Conservation (phyloP, 257 asterid species). For the Solanum habrochaites region DNA sequence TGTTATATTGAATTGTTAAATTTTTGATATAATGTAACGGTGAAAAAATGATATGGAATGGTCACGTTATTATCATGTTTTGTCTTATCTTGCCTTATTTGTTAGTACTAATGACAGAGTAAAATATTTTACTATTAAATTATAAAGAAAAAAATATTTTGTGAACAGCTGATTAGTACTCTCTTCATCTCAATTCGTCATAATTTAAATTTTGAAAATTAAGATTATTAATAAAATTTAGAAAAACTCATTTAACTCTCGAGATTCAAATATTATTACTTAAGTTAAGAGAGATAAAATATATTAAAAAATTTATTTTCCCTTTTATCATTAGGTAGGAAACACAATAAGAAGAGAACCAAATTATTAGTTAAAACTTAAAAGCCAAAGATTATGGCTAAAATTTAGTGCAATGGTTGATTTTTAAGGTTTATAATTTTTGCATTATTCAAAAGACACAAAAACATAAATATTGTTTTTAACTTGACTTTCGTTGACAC, state of each 20-base stretch:
- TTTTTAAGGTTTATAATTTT: background rate
- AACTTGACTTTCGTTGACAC: background rate
- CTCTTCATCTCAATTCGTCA: background rate
- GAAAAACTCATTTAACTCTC: too few species aligned
- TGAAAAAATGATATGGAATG: background rate
- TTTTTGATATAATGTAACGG: background rate
- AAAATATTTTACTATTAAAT: too few species aligned
- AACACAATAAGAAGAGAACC: background rate
- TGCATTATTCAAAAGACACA: background rate
- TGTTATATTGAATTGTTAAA: background rate
- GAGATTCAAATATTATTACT: too few species aligned
- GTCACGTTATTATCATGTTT: background rate
- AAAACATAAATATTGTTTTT: too few species aligned
- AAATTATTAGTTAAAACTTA: background rate
- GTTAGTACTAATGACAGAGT: fast-evolving
- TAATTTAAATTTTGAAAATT: too few species aligned
- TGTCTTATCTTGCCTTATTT: background rate
- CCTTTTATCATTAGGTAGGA: background rate
- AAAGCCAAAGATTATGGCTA: background rate
- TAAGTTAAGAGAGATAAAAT: too few species aligned
- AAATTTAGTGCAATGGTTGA: background rate
- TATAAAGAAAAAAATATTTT: too few species aligned
- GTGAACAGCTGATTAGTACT: too few species aligned
- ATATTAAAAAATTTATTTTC: too few species aligned
- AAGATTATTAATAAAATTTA: too few species aligned